Conservation (phyloP, 139 green algal genomes). For the Parachlorella kessleri region DNA sequence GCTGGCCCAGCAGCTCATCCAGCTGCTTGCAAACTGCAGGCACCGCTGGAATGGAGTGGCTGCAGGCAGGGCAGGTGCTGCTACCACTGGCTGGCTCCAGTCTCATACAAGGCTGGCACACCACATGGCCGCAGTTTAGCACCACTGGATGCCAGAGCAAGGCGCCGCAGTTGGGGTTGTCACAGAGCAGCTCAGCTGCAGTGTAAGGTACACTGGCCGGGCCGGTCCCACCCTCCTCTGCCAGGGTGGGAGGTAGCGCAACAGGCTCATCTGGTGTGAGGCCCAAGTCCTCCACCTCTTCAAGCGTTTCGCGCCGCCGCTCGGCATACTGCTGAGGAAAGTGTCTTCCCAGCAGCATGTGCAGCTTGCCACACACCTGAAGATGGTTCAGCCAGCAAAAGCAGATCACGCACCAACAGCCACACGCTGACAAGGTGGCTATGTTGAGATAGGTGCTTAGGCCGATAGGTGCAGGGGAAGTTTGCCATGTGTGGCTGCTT, state of each 20-base stretch:
- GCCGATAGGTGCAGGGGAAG: constrained; percentile 4
- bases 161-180: constrained; percentile 16
- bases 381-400: neutral
- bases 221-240: neutral
- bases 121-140: constrained; percentile 48
- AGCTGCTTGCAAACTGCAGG: constrained; percentile 37
- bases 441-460: neutral
- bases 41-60: neutral
- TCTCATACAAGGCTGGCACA: constrained; percentile 27
- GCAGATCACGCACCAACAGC: neutral
- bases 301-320: constrained; percentile 30
- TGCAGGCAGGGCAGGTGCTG: constrained; percentile 28
- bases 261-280: no score
- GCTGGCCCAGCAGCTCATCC: constrained; percentile 28
- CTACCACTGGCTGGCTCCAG: neutral
- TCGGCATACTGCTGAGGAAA: constrained; percentile 36
- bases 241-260: neutral
- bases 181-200: constrained; percentile 31
- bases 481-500: neutral
- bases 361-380: constrained; percentile 42
- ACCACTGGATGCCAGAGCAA: constrained; percentile 40
- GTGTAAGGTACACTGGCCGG: no score
- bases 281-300: neutral
- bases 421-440: no score
- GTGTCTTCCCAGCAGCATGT: constrained; percentile 34